Base-by-base conservation (phyloP, 2,329 filamentous ascomycete species). In the Fusarium anthophilum region DNA sequence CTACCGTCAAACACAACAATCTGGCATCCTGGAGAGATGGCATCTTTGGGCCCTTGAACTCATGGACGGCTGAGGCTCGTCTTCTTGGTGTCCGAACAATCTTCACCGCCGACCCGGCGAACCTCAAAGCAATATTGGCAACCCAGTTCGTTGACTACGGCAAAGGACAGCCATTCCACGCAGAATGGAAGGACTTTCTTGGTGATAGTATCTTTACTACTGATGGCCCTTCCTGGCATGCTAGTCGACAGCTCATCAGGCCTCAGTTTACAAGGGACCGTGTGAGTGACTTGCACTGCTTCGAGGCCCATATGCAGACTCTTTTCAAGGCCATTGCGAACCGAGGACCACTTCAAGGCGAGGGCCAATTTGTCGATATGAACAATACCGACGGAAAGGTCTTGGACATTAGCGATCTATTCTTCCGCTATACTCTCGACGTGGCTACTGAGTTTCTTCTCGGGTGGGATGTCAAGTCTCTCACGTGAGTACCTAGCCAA, bases 91-190 rank as follows among this genome's bases (percentile, higher is more conserved):
- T 84, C 54, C 89, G 93, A n/a, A 81, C 92, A 28, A 81, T 97
- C 67, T 87, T 96, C 78, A 98, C 95, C 0, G 89, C 89, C 10
- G 94, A 98, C 75, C 93, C 93, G 2, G 94, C 97, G 78, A 98
- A 98, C 80, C 93, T 97, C 84, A 97, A 98, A 82, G 94, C 95
- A 11, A 88, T 98, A 28, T 86, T 98, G n/a, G 93, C 95, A 1
- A 93, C 92, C 3, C 94, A 98, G 79, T 98, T 98, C 79, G 63
- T 75, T 45, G 93, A 97, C 79, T 98, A 91, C 79, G 95, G 95
- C 77, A 95, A 98, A 80, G 94, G 95, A 12, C 83, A 90, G 70
- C 82, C 86, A 28, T 97, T 97, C 83, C 92, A 95, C 77, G 76
- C 82, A 14, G 92, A 95, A 58, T 97, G 93, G 92, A 87, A 89